Conservation (phyloP, 1,284 basidiomycete species). For the Schizophyllum commune region DNA sequence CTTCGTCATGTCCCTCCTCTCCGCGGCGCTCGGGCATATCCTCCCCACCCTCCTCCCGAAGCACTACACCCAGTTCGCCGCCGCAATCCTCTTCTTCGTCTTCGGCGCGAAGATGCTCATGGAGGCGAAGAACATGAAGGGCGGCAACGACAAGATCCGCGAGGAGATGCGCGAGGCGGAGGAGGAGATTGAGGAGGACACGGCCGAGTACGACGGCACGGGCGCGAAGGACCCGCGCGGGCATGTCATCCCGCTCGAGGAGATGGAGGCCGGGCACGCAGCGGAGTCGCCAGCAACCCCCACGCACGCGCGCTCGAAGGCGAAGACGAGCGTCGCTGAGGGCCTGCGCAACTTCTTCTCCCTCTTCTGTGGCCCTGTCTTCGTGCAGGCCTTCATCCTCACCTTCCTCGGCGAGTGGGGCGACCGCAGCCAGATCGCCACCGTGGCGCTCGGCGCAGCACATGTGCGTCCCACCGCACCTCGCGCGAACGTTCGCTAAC, state of each 20-base stretch:
- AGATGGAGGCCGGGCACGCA: slow-evolving; percentile 48
- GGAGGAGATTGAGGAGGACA: slow-evolving; percentile 79
- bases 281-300: slow-evolving; percentile 8
- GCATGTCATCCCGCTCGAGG: slow-evolving; percentile 48
- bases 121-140: slow-evolving; percentile 73
- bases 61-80: slow-evolving; percentile 70
- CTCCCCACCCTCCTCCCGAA: slow-evolving; percentile 79
- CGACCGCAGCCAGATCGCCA: slow-evolving; percentile 95
- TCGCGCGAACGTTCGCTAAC: neutral
- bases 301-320: slow-evolving; percentile 7
- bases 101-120: slow-evolving; percentile 84
- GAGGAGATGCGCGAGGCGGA: slow-evolving; percentile 92
- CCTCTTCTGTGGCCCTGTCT: slow-evolving; percentile 84
- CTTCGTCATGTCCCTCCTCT: slow-evolving; percentile 88
- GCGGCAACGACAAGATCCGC: slow-evolving; percentile 72
- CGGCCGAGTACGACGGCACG: slow-evolving; percentile 40
- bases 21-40: slow-evolving; percentile 81
- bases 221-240: slow-evolving; percentile 19
- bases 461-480: slow-evolving; percentile 51
- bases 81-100: slow-evolving; percentile 76
- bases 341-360: slow-evolving; percentile 79
- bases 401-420: slow-evolving; percentile 99
- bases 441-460: slow-evolving; percentile 92
- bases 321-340: slow-evolving; percentile 36
- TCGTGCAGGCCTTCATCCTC: slow-evolving; percentile 91